Conservation (phyloP, 2,329 filamentous ascomycete species). For the Calonectria pauciramosa region DNA sequence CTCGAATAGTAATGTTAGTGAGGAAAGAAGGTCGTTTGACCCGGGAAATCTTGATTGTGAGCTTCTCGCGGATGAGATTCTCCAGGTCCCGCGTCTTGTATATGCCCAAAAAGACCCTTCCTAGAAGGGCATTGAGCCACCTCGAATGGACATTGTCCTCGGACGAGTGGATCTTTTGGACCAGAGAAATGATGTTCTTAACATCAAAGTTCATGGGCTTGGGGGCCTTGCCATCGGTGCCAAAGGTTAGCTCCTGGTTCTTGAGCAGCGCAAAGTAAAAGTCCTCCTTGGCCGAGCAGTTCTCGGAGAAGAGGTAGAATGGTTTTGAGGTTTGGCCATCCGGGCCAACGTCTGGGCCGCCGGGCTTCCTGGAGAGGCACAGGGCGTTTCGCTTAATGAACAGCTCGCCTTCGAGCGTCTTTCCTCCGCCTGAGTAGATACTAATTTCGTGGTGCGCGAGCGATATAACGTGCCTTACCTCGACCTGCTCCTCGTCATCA, state of each 20-base stretch:
- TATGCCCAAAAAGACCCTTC: slow-evolving; percentile 87
- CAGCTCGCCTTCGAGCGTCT: slow-evolving; percentile 89
- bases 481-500: slow-evolving; percentile 93
- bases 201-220: slow-evolving; percentile 83
- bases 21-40: slow-evolving; percentile 94
- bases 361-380: slow-evolving; percentile 77
- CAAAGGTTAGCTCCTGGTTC: slow-evolving; percentile 81
- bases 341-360: slow-evolving; percentile 66
- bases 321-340: slow-evolving; percentile 78
- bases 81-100: slow-evolving; percentile 89
- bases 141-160: slow-evolving; percentile 92
- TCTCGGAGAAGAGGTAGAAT: slow-evolving; percentile 95
- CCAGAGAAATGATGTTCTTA: slow-evolving; percentile 88
- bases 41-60: slow-evolving; percentile 95
- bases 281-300: slow-evolving; percentile 96
- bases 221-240: slow-evolving; percentile 69
- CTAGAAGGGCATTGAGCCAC: slow-evolving; percentile 94
- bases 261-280: slow-evolving; percentile 95
- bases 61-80: slow-evolving; percentile 83
- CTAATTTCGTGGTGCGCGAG: slow-evolving; percentile 88
- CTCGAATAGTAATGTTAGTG: slow-evolving; percentile 84
- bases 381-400: slow-evolving; percentile 97
- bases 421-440: slow-evolving; percentile 84
- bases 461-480: slow-evolving; percentile 96
- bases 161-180: slow-evolving; percentile 91